Evolutionary conservation across 2,329 filamentous ascomycete genomes (phyloP), one percentile per base, ranked within the genome.

Genomic region (Aspergillus neoniger): DNA sequence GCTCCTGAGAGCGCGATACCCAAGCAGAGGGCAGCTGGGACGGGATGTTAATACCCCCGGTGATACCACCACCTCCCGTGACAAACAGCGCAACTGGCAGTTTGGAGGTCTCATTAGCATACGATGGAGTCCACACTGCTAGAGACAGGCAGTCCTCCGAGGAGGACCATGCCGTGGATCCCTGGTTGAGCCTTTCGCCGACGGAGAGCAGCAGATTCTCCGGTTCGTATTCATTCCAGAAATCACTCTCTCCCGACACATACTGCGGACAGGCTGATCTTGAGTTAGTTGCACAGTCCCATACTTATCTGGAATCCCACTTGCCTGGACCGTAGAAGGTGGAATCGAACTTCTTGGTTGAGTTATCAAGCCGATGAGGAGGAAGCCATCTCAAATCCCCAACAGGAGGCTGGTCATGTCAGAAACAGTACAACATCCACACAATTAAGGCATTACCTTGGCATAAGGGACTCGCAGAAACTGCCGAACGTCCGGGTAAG

Each of bases 101-200:
- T 10, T 64, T 65, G 3, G 63, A 64, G 3, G 47, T 57, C 5
- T 47, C 54, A 10, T 60, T 58, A 30, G 62, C 67, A 1, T 65
- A 65, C 5, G 68, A 63, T 9, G 79, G 79, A 3, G 78, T 70
- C 79, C 79, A 82, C 0, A 82, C 65, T 50, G 75, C 77, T 5
- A 80, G 63, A 3, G 72, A 75, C 39, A 82, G 63, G 50, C 80
- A 82, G 49, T 81, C 79, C 63, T 82, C 80, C 9, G 70, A 67
- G 1, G 69, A 66, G 15, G 68, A 66, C 60, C 61, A 62, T 15
- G 63, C 63, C 6, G 60, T 59, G 2, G 63, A 59, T 1, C 63
- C 66, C 41, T 59, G 39, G 12, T 47, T 55, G n/a, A 53, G 60
- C n/a, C 57, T 61, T 32, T 73, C 68, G 0, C 57, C 62, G 5